Evolutionary conservation across 164 flowering plant genomes (phyloP).

Genomic region (Euptelea pleiosperma): DNA sequence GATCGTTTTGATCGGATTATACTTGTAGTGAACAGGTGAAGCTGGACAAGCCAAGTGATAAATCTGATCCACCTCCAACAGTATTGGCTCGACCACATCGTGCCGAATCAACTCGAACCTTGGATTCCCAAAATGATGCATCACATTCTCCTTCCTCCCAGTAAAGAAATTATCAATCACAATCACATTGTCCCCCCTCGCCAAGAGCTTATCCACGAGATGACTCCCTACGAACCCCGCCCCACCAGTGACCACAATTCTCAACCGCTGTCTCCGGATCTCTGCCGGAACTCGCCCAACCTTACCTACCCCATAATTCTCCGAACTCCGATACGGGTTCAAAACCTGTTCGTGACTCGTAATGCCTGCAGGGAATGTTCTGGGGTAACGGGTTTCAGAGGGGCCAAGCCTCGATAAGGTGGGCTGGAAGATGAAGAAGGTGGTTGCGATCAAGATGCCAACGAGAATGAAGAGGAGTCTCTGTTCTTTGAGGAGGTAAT

Average conservation of each 20-base stretch:
- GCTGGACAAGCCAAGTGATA: conserved; percentile 97
- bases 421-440: conserved; percentile 84
- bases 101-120: conserved; percentile 91
- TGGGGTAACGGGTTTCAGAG: conserved; percentile 19
- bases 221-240: conserved; percentile 97
- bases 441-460: conserved; percentile 76
- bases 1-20: conserved; percentile 90
- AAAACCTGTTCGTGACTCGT: conserved; percentile 10
- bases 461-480: conserved; percentile 77
- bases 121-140: conserved; percentile 77
- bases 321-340: background rate
- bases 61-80: conserved; percentile 96
- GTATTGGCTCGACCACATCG: conserved; percentile 95
- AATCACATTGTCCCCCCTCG: conserved; percentile 82
- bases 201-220: conserved; percentile 80
- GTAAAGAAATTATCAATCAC: conserved; percentile 95
- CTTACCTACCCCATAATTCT: conserved; percentile 15
- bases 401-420: conserved; percentile 38
- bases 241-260: conserved; percentile 93
- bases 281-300: conserved; percentile 60
- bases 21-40: conserved; percentile 96
- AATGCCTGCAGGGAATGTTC: conserved; percentile 13
- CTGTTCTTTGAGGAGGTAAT: conserved; percentile 74
- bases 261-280: conserved; percentile 40
- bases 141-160: conserved; percentile 90